phyloP scores from a whole-genome alignment of 306 rosid genomes.

The Mimosa pudica region DNA sequence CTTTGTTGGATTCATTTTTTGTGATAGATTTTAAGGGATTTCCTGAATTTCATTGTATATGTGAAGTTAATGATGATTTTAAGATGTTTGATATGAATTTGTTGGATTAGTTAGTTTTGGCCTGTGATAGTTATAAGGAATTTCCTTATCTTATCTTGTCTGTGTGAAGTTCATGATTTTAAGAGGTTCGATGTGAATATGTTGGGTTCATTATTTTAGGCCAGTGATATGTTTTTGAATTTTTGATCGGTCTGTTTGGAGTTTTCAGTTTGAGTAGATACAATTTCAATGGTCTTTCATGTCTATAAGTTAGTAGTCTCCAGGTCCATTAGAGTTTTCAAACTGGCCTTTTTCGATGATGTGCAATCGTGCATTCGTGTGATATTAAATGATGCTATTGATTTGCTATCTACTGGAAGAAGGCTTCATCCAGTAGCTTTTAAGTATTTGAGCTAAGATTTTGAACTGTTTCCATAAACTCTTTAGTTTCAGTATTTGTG shows the following conservation, averaged over 20 bases:
- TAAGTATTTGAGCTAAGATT: neutral
- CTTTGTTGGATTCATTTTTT: too few relatives aligned
- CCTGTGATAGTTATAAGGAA: too few relatives aligned
- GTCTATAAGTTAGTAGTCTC: neutral
- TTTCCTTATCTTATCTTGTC: neutral
- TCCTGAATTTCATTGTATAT: too few relatives aligned
- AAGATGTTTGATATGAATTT: too few relatives aligned
- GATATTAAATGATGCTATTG: neutral
- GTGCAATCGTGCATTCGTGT: neutral
- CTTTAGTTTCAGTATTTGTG: neutral
- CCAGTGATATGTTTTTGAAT: neutral
- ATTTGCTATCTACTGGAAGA: neutral
- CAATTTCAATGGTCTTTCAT: neutral
- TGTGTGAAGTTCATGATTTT: neutral
- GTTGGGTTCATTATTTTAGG: constrained; percentile 22
- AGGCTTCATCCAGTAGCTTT: neutral
- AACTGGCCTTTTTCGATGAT: neutral
- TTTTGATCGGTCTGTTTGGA: neutral
- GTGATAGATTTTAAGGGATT: too few relatives aligned
- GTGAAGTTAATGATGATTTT: too few relatives aligned
- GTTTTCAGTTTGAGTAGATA: neutral
- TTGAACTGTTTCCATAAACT: neutral
- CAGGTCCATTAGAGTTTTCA: neutral
- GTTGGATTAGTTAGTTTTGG: too few relatives aligned
- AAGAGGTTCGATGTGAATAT: neutral